Evolutionary conservation across 2,329 filamentous ascomycete species (phyloP).

Genomic region (Teratosphaeria viscida): DNA sequence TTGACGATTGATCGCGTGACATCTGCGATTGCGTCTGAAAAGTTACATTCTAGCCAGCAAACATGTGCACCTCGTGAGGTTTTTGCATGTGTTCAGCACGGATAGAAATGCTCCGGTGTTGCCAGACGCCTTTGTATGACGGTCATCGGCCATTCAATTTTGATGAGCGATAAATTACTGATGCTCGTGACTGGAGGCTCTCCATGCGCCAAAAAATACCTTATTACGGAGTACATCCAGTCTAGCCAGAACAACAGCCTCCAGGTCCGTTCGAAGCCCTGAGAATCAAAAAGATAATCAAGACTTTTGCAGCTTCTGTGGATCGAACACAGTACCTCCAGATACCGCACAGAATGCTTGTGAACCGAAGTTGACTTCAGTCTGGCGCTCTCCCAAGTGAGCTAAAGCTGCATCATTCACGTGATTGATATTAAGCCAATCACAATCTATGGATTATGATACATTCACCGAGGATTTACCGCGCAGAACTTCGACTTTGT

Average conservation of each 20-base stretch:
- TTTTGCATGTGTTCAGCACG: not conserved
- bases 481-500: too few relatives aligned
- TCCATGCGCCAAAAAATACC: too few relatives aligned
- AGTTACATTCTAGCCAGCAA: not conserved
- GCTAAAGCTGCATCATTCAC: slow-evolving; percentile 18
- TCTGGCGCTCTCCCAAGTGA: slow-evolving; percentile 30
- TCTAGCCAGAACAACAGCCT: too few relatives aligned
- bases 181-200: too few relatives aligned
- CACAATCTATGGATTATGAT: too few relatives aligned
- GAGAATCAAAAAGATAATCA: not conserved
- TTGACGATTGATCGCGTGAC: not conserved
- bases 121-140: too few relatives aligned
- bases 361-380: slow-evolving; percentile 25
- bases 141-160: too few relatives aligned
- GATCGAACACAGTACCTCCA: slow-evolving; percentile 13
- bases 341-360: slow-evolving; percentile 22
- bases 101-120: too few relatives aligned
- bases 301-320: not conserved
- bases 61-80: not conserved
- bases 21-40: not conserved
- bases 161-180: too few relatives aligned
- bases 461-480: too few relatives aligned
- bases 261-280: not conserved
- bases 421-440: not conserved
- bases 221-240: too few relatives aligned